These are phyloP conservation scores for Sextonia rubra DNA, from an alignment of 164 flowering plant species.

Conservation along the genomic window DNA sequence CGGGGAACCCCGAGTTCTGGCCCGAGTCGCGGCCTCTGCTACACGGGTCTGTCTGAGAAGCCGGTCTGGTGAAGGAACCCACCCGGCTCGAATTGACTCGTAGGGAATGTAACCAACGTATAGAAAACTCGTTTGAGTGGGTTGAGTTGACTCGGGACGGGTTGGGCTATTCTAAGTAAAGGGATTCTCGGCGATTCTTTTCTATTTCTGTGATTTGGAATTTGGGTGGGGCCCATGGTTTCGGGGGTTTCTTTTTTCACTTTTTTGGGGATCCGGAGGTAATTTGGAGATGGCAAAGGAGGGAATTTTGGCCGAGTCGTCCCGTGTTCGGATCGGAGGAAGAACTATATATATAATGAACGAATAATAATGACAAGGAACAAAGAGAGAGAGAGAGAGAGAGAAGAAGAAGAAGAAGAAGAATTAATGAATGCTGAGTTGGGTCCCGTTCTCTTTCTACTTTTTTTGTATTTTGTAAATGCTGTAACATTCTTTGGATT, in stretches of 20 bases:
- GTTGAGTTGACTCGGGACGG: conserved; percentile 7
- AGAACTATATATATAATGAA: not conserved
- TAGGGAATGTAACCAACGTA: conserved; percentile 3
- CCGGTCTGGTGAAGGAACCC: conserved; percentile 17
- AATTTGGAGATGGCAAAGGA: conserved; percentile 47
- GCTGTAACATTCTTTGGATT: conserved; percentile 1
- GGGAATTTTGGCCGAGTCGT: conserved; percentile 49
- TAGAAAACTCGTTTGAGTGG: conserved; percentile 6
- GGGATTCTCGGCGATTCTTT: not conserved
- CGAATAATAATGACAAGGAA: no score
- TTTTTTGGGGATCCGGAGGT: conserved; percentile 13
- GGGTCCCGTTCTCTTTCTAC: not conserved
- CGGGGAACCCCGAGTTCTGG: conserved; percentile 41
- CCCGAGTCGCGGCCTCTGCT: conserved; percentile 66
- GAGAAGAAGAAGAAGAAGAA: not conserved
- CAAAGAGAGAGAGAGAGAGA: no score
- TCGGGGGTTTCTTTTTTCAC: not conserved
- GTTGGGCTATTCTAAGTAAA: not conserved
- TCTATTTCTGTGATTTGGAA: no score
- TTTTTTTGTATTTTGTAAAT: not conserved
- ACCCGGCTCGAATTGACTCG: conserved; percentile 4
- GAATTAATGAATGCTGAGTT: not conserved
- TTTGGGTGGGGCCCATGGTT: conserved; percentile 2
- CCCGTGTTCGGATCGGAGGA: conserved; percentile 58
- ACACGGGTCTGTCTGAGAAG: conserved; percentile 28